Evolutionary conservation across 192 early-diverging fungal genomes (phyloP).

Genomic region (Backusella psychrophila): DNA sequence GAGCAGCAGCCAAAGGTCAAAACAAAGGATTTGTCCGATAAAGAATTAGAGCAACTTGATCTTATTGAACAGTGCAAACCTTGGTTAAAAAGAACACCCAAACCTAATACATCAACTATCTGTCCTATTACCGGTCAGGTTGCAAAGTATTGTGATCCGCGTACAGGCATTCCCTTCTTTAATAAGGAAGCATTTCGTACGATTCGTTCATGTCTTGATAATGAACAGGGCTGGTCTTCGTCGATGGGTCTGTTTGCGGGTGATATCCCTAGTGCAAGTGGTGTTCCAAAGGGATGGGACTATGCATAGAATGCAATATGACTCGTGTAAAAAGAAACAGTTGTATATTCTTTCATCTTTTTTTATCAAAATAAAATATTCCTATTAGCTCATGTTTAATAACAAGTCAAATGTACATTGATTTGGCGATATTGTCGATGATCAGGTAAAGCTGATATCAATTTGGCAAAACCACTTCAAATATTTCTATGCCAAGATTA

Average conservation of each 20-base stretch:
- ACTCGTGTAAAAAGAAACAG: background rate
- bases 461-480: too few species aligned
- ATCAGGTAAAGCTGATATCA: too few species aligned
- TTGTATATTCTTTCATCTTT: too few species aligned
- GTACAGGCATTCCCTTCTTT: slow-evolving; percentile 56
- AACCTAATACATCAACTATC: slow-evolving; percentile 26
- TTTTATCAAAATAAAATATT: too few species aligned
- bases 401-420: too few species aligned
- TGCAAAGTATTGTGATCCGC: slow-evolving; percentile 61
- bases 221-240: slow-evolving; percentile 56
- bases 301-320: background rate
- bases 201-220: slow-evolving; percentile 41
- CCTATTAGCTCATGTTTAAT: too few species aligned
- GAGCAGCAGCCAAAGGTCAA: background rate
- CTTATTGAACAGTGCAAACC: slow-evolving; percentile 16
- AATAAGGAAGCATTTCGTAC: slow-evolving; percentile 56
- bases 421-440: too few species aligned
- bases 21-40: slow-evolving; percentile 5
- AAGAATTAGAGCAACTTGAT: slow-evolving; percentile 25
- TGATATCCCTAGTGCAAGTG: slow-evolving; percentile 14
- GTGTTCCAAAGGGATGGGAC: slow-evolving; percentile 32
- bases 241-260: slow-evolving; percentile 13
- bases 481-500: too few species aligned
- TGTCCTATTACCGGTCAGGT: slow-evolving; percentile 62
- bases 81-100: slow-evolving; percentile 21